A percentile compares a stretch with the other conserved stretches of the same genome.
phyloP scores from a whole-genome alignment of 1,284 basidiomycete species.

The Leccinum insolens region DNA sequence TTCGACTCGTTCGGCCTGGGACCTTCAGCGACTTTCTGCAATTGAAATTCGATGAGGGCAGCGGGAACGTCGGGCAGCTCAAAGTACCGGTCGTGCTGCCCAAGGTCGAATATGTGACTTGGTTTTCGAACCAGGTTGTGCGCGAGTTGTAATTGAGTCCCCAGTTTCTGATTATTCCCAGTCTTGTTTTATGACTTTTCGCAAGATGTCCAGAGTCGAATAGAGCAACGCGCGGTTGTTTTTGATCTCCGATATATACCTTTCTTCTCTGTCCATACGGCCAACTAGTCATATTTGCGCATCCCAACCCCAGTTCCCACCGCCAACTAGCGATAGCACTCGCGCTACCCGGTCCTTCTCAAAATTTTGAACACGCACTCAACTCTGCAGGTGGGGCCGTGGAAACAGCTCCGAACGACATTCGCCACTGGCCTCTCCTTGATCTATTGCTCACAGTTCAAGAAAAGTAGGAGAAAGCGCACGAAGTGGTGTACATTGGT shows the following conservation, averaged over 20 bases:
- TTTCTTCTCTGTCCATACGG: too few species aligned
- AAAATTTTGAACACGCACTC: conserved; percentile 72
- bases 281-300: too few species aligned
- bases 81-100: neutral
- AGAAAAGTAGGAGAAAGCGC: too few species aligned
- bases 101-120: neutral
- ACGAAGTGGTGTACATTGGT: too few species aligned
- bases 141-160: neutral
- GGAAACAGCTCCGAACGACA: conserved; percentile 72
- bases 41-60: neutral
- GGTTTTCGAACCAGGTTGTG: neutral
- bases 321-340: conserved; percentile 43
- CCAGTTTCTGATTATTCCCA: too few species aligned
- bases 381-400: conserved; percentile 76
- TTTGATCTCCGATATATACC: too few species aligned
- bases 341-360: conserved; percentile 52
- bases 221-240: too few species aligned
- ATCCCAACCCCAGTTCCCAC: too few species aligned
- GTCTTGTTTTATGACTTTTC: too few species aligned
- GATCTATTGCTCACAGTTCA: too few species aligned
- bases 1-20: neutral
- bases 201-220: too few species aligned
- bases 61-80: neutral
- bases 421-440: conserved; percentile 74
- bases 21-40: neutral